phyloP scores from a whole-genome alignment of 768 basidiomycete species.

The Artomyces pyxidatus region DNA sequence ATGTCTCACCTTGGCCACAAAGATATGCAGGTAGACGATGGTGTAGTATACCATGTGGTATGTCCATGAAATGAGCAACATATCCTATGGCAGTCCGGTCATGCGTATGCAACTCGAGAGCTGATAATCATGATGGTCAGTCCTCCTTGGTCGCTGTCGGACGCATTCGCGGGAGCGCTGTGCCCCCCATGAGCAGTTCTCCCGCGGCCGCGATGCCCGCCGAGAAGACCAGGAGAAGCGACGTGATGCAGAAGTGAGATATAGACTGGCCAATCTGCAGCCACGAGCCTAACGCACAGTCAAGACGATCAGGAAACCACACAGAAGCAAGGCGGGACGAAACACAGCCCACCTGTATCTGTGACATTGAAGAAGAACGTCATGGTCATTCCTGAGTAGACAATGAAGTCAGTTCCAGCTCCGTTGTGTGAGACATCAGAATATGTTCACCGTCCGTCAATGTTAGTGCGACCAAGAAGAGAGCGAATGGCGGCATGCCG shows the following conservation, averaged over 20 bases:
- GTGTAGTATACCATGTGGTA: background rate
- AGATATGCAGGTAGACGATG: background rate
- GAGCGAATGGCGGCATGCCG: conserved; percentile 67
- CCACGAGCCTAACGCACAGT: conserved; percentile 55
- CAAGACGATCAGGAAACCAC: background rate
- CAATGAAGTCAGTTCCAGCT: background rate
- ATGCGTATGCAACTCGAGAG: background rate
- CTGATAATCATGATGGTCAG: background rate
- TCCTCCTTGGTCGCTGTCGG: background rate
- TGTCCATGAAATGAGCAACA: background rate
- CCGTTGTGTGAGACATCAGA: conserved; percentile 2
- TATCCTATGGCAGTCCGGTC: background rate
- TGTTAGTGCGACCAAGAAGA: conserved; percentile 69
- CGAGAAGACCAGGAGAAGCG: conserved; percentile 70
- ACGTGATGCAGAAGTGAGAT: conserved; percentile 81
- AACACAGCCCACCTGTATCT: conserved; percentile 49
- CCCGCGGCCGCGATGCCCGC: conserved; percentile 69
- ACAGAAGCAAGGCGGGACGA: background rate
- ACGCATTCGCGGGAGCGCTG: background rate
- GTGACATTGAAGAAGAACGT: conserved; percentile 79
- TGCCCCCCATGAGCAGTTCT: conserved; percentile 54
- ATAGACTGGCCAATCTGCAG: conserved; percentile 85
- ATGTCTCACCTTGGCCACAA: too few species aligned
- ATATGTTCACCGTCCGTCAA: conserved; percentile 53
- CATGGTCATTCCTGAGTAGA: conserved; percentile 61